Evolutionary conservation across 306 rosid species (phyloP).

Genomic region (Cicer arietinum): DNA sequence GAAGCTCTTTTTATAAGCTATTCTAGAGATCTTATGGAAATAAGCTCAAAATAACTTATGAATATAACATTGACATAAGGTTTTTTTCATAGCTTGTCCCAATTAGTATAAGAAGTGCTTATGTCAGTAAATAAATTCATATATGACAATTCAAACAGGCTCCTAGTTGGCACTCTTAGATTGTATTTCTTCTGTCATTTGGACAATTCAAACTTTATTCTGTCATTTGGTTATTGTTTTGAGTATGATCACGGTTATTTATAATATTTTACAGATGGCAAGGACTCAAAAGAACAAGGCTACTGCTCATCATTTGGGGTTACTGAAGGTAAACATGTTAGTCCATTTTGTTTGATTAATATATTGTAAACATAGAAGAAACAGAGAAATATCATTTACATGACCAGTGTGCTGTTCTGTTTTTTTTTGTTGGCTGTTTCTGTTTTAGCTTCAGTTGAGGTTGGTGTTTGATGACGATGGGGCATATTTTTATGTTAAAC

Average conservation of each 20-base stretch:
- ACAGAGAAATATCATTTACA: neutral
- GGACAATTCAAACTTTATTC: neutral
- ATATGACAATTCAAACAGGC: no score
- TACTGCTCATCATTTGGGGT: slow-evolving; percentile 97
- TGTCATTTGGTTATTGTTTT: slow-evolving; percentile 14
- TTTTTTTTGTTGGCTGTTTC: slow-evolving; percentile 10
- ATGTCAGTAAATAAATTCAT: no score
- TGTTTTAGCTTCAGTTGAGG: slow-evolving; percentile 19
- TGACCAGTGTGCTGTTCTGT: neutral
- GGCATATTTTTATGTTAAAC: neutral
- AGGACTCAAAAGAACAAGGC: slow-evolving; percentile 98
- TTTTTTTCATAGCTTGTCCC: no score
- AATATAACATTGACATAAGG: no score
- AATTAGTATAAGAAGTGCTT: no score
- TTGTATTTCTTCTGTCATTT: no score
- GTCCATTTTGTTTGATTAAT: slow-evolving; percentile 10
- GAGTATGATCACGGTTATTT: slow-evolving; percentile 1
- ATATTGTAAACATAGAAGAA: neutral
- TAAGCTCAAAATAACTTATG: no score
- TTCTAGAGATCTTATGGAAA: no score
- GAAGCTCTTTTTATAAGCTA: no score
- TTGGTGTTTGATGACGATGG: slow-evolving; percentile 25
- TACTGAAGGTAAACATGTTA: slow-evolving; percentile 73
- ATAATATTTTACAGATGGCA: slow-evolving; percentile 77
- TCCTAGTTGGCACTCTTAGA: no score